Conservation (phyloP, 78 protist species). For the Dictyostelium purpureum region DNA sequence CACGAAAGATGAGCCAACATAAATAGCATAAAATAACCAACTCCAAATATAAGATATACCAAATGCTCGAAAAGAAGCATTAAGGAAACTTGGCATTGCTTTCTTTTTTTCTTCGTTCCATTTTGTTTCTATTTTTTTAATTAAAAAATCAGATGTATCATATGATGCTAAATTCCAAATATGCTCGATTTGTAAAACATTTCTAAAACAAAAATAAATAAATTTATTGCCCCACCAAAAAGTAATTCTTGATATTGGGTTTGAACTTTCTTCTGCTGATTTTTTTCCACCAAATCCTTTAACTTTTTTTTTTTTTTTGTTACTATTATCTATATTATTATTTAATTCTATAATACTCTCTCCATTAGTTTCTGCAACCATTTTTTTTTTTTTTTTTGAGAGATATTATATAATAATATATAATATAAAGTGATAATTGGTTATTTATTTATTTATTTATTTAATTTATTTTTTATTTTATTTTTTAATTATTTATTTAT, state of each 20-base stretch:
- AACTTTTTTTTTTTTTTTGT: background rate
- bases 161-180: constrained; percentile 21
- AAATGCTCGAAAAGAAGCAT: constrained; percentile 27
- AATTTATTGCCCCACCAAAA: constrained; percentile 29
- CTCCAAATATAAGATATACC: background rate
- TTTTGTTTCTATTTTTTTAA: background rate
- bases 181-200: constrained; percentile 21
- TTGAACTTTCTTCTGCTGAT: constrained; percentile 24
- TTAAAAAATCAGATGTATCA: background rate
- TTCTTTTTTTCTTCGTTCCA: constrained; percentile 30
- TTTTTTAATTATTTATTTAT: too few species aligned
- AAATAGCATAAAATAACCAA: background rate
- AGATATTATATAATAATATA: too few species aligned
- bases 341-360: too few species aligned
- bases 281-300: constrained; percentile 40
- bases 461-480: too few species aligned
- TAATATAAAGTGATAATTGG: too few species aligned
- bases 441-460: too few species aligned
- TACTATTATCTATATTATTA: too few species aligned
- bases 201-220: constrained; percentile 24
- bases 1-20: constrained; percentile 4
- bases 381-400: too few species aligned
- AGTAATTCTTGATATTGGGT: background rate
- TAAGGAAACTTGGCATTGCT: background rate
- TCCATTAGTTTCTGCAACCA: too few species aligned